These are phyloP conservation scores for Phyllosticta citribraziliensis DNA, from an alignment of 2,329 filamentous ascomycete genomes.

Conservation along the genomic window DNA sequence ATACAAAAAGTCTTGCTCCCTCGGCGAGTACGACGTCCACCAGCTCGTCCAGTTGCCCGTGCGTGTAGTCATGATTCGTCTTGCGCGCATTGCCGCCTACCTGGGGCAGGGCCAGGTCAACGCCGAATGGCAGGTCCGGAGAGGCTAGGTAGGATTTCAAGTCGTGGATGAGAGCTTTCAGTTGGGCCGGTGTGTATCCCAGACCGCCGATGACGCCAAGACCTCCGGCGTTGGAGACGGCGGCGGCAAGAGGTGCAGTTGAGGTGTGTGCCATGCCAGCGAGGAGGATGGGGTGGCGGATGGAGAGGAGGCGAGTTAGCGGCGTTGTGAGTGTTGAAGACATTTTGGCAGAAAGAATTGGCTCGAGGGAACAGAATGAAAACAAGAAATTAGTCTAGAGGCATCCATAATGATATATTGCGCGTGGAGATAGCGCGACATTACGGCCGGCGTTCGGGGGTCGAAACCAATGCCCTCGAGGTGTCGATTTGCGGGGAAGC, in stretches of 20 bases:
- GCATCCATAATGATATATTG: not conserved
- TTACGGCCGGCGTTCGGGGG: not conserved
- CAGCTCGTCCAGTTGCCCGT: conserved; percentile 77
- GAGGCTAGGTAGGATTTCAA: conserved; percentile 64
- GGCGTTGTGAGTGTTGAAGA: conserved; percentile 22
- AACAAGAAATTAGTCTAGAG: not conserved
- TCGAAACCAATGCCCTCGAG: not conserved
- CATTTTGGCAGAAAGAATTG: not conserved
- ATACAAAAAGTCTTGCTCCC: conserved; percentile 77
- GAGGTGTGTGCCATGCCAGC: conserved; percentile 83
- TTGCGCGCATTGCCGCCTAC: conserved; percentile 73
- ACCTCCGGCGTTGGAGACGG: conserved; percentile 69
- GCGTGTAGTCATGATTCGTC: conserved; percentile 94
- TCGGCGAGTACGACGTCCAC: conserved; percentile 78
- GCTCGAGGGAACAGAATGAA: too few species aligned
- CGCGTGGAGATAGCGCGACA: not conserved
- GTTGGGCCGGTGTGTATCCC: conserved; percentile 51
- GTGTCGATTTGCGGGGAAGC: not conserved
- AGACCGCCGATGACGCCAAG: conserved; percentile 49
- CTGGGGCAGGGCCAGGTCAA: conserved; percentile 86
- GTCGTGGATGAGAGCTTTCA: conserved; percentile 73
- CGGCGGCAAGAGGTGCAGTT: conserved; percentile 29
- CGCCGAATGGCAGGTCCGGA: conserved; percentile 70
- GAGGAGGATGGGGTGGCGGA: conserved; percentile 81
- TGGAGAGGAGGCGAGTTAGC: conserved; percentile 54